Evolutionary conservation across 768 basidiomycete genomes (phyloP).

Genomic region (Suillus plorans): DNA sequence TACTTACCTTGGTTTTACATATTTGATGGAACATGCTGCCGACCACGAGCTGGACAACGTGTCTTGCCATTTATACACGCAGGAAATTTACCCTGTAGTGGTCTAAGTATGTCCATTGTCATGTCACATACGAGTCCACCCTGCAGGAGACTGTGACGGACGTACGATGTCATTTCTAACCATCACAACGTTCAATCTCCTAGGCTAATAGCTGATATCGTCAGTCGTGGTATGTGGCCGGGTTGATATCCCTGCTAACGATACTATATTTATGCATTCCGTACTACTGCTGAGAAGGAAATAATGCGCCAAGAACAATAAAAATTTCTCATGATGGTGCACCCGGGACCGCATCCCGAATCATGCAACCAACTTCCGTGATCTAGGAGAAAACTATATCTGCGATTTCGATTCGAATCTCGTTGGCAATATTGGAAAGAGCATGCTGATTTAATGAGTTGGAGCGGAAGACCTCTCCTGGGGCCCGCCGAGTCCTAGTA

Average conservation of each 20-base stretch:
- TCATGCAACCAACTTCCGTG: too few relatives aligned
- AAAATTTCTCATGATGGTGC: neutral
- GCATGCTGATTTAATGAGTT: neutral
- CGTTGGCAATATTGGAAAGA: neutral
- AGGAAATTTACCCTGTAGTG: neutral
- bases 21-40: neutral
- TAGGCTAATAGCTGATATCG: neutral
- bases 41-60: neutral
- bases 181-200: neutral
- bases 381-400: neutral
- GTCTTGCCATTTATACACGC: neutral
- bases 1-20: conserved; percentile 3
- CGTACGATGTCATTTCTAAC: neutral
- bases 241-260: too few relatives aligned
- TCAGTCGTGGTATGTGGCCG: too few relatives aligned
- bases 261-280: neutral
- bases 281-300: neutral
- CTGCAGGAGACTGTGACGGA: neutral
- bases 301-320: neutral
- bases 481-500: neutral
- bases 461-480: neutral
- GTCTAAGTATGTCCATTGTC: neutral
- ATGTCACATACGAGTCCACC: neutral
- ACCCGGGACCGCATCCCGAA: neutral
- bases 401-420: neutral